phyloP scores from a whole-genome alignment of 2,329 filamentous ascomycete species.

The Paramyrothecium roridum region DNA sequence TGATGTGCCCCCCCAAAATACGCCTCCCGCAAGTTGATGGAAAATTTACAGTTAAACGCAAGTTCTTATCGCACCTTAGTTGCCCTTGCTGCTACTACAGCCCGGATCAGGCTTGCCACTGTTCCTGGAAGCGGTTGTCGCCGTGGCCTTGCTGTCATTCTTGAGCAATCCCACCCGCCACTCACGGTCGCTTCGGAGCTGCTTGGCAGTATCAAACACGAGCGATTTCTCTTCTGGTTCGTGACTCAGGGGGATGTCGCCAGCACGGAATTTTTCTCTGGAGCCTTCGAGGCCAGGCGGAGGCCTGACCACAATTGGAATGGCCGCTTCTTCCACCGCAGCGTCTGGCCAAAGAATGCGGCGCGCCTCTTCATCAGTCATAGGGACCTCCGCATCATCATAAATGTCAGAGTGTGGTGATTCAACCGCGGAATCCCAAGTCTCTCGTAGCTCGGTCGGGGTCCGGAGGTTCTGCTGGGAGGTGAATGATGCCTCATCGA shows the following conservation, averaged over 20 bases:
- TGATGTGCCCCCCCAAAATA: no score
- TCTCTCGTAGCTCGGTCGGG: no score
- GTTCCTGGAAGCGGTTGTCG: background rate
- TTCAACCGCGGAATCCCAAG: background rate
- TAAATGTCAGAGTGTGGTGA: background rate
- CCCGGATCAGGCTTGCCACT: background rate
- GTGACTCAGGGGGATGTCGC: slow-evolving; percentile 27
- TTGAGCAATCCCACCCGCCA: slow-evolving; percentile 19
- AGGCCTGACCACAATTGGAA: background rate
- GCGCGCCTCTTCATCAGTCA: slow-evolving; percentile 36
- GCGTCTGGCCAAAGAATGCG: slow-evolving; percentile 36
- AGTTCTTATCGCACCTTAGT: background rate
- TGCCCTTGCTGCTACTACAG: background rate
- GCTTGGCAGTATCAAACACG: slow-evolving; percentile 28
- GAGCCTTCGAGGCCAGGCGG: slow-evolving; percentile 17
- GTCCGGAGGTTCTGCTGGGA: no score
- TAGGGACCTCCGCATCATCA: slow-evolving; percentile 21
- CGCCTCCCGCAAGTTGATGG: no score
- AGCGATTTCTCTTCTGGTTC: slow-evolving; percentile 36
- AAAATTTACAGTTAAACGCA: no score
- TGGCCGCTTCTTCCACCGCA: slow-evolving; percentile 11
- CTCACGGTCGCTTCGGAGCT: slow-evolving; percentile 29
- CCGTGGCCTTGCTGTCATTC: slow-evolving; percentile 8
- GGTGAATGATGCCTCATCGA: no score
- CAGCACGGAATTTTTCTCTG: slow-evolving; percentile 37